Evolutionary conservation across 768 basidiomycete genomes (phyloP), one percentile per base, ranked within the genome.

Genomic region (Termitomyces sp.): DNA sequence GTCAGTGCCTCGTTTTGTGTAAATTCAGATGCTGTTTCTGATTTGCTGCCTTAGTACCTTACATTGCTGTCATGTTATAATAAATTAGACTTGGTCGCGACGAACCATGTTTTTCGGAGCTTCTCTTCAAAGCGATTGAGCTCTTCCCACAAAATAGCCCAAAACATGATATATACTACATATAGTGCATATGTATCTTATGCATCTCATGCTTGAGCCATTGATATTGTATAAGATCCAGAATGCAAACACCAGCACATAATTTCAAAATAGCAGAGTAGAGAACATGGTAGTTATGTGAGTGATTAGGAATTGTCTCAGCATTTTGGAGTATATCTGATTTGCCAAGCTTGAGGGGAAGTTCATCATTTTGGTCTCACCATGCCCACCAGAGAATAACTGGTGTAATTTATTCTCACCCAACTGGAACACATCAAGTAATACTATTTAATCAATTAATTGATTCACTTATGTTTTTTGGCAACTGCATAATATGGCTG

Each of bases 381-480:
- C 16, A 47, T 9, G 46, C 27, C 14, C 27, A 46, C 25, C 45
- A 46, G 4, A 46, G 45, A 8, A 46, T 29, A 5, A 46, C 6
- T 19, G 29, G 46, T 5, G 29, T 21, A n/a, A 47, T 34, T 72
- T 70, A 45, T 72, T 72, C 38, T 67, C 62, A 3, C 68, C 68
- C 5, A 73, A 56, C 69, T 73, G 32, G 1, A 43, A 38, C 10
- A 29, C 42, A 42, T 42, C 9, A 42, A 6, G 16, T 42, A 3
- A 42, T 3, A n/a, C 2, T 42, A 42, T 42, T n/a, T 42, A 5
- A 3, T 42, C 10, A n/a, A 9, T n/a, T 7, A 5, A 42, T 42
- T 23, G 45, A 8, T 7, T 31, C 3, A 31, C 69, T 31, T 49
- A 72, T 68, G 61, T 73, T 73, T 37, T 71, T 70, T 8, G 71